These are phyloP conservation scores for Pestalotiopsis sp. DNA, from an alignment of 2,329 filamentous ascomycete species.

Conservation along the genomic window DNA sequence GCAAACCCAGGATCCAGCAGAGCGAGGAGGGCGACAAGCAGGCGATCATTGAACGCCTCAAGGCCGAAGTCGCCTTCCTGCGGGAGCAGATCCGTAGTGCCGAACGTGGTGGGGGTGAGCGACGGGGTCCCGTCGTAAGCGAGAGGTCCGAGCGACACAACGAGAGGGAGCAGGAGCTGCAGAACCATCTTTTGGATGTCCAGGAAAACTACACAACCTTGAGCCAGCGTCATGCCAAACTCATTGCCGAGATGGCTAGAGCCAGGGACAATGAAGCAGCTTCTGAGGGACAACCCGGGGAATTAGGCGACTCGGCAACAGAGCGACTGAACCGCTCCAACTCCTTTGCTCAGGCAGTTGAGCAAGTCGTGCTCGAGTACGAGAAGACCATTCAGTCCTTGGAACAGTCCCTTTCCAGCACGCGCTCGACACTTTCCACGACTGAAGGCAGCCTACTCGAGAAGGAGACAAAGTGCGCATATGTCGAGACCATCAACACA, in stretches of 20 bases:
- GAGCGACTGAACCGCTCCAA: constrained; percentile 92
- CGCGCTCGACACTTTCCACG: constrained; percentile 76
- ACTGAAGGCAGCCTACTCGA: constrained; percentile 88
- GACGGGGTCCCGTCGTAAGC: constrained; percentile 54
- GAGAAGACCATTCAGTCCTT: constrained; percentile 97
- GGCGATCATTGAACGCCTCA: constrained; percentile 87
- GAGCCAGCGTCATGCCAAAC: constrained; percentile 88
- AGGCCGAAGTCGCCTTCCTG: constrained; percentile 90
- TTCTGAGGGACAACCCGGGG: constrained; percentile 60
- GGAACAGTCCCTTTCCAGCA: constrained; percentile 88
- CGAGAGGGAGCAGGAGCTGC: constrained; percentile 84
- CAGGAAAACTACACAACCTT: constrained; percentile 95
- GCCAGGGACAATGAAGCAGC: constrained; percentile 70
- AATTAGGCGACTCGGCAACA: constrained; percentile 74
- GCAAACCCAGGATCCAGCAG: constrained; percentile 94
- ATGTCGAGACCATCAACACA: constrained; percentile 86
- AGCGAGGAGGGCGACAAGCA: constrained; percentile 92
- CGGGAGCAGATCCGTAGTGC: constrained; percentile 89
- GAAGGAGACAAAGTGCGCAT: constrained; percentile 90
- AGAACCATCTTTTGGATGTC: constrained; percentile 87
- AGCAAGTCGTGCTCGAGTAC: constrained; percentile 94
- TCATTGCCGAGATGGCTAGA: constrained; percentile 91
- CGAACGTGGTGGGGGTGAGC: constrained; percentile 63
- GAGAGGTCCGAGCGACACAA: constrained; percentile 78
- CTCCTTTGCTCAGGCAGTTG: constrained; percentile 92